Evolutionary conservation across 2,329 filamentous ascomycete species (phyloP).

Genomic region (Bipolaris zeicola): DNA sequence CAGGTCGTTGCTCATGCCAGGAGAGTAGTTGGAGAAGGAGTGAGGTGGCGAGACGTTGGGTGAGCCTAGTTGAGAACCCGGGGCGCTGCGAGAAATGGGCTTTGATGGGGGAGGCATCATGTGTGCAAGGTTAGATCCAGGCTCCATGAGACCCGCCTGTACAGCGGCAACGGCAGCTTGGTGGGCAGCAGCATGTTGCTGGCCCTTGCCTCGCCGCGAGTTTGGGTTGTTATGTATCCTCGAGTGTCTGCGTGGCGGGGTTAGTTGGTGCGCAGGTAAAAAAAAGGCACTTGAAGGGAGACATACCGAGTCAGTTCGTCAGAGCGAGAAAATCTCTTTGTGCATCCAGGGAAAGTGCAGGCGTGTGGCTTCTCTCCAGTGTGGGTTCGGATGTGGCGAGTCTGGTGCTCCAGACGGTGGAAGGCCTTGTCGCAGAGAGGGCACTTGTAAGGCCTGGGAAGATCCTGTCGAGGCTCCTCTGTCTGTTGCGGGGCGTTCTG

Average conservation of each 20-base stretch:
- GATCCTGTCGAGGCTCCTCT: slow-evolving; percentile 72
- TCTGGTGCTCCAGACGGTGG: slow-evolving; percentile 95
- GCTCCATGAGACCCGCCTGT: slow-evolving; percentile 58
- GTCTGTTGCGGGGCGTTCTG: slow-evolving; percentile 57
- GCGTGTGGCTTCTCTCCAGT: slow-evolving; percentile 98
- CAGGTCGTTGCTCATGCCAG: slow-evolving; percentile 63
- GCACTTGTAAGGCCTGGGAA: slow-evolving; percentile 97
- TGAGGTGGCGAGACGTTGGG: slow-evolving; percentile 96
- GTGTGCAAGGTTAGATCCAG: slow-evolving; percentile 54
- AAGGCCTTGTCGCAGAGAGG: slow-evolving; percentile 98
- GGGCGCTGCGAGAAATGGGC: slow-evolving; percentile 85
- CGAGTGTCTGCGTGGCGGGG: slow-evolving; percentile 71
- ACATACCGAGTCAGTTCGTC: slow-evolving; percentile 77
- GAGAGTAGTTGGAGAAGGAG: slow-evolving; percentile 71
- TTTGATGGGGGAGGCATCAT: slow-evolving; percentile 80
- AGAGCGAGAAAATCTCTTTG: slow-evolving; percentile 94
- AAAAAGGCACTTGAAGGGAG: not conserved
- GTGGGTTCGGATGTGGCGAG: slow-evolving; percentile 90
- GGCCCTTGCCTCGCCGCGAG: slow-evolving; percentile 90
- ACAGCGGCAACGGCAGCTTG: slow-evolving; percentile 61
- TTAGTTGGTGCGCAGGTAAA: slow-evolving; percentile 14
- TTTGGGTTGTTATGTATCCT: slow-evolving; percentile 99
- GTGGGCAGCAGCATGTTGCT: slow-evolving; percentile 63
- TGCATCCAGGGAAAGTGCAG: slow-evolving; percentile 93
- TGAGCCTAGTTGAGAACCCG: slow-evolving; percentile 83